Evolutionary conservation across 345 rosid genomes (phyloP), one percentile per base, ranked within the genome.

Genomic region (Combretum micranthum): DNA sequence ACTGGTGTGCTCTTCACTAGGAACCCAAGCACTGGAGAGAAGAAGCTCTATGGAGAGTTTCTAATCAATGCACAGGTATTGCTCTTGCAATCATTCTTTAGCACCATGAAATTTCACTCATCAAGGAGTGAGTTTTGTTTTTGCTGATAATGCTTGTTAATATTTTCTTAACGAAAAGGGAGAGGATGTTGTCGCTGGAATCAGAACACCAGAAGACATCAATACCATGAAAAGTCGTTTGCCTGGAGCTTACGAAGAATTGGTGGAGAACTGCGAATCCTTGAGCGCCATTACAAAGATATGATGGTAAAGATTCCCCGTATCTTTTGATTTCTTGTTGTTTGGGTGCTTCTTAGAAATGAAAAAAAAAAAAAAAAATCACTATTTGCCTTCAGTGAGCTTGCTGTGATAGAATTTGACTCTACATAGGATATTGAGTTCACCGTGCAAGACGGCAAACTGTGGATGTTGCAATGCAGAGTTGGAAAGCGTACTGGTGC

Each of bases 401-500:
- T 14, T 15, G 3, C n/a, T 15, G 21, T n/a, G 52, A 9, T 49
- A 2, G 12, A 1, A 50, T 50, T 50, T 50, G 19, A 50, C 19
- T 19, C 39, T 32, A 7, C 9, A 42, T 71, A 92, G 98, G 98
- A 92, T 56, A 86, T 92, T 25, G 98, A 92, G 75, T 92, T 92
- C 74, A 92, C 98, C 4, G 96, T 92, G 39, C 98, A 88, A 76
- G 98, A 92, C 50, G 80, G 88, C 53, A 88, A 89, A 74, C 44
- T 92, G 65, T 92, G 98, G 98, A 88, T 92, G 98, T 44, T 92
- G 81, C 98, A 92, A 60, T 92, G 96, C 65, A 80, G 98, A 61
- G 56, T 95, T 0, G 96, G 98, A 43, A 92, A 92, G 66, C 83
- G 96, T 53, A 92, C 96, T 0, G 98, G 98, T 32, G 75, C 71